phyloP scores from a whole-genome alignment of 768 basidiomycete species.

The Pholiota molesta region DNA sequence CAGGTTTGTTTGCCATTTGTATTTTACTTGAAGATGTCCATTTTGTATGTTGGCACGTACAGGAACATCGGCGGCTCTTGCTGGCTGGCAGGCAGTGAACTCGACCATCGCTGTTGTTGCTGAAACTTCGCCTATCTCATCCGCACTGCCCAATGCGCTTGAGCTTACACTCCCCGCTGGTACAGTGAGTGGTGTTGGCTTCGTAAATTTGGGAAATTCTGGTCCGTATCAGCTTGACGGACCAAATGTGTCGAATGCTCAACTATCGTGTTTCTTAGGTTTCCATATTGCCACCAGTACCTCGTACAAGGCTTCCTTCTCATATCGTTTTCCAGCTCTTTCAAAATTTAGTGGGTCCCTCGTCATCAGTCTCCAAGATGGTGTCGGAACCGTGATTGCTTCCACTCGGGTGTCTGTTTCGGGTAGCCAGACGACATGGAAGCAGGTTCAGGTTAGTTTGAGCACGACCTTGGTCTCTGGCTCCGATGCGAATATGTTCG shows the following conservation, averaged over 20 bases:
- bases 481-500: constrained; percentile 52
- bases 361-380: constrained; percentile 48
- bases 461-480: constrained; percentile 42
- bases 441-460: constrained; percentile 44
- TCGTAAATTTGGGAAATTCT: constrained; percentile 61
- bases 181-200: constrained; percentile 44
- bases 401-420: constrained; percentile 38
- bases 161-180: constrained; percentile 48
- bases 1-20: constrained; percentile 39
- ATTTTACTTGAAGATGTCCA: background rate
- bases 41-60: background rate
- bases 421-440: constrained; percentile 53
- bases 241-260: background rate
- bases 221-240: constrained; percentile 35
- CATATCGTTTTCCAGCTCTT: constrained; percentile 52
- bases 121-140: constrained; percentile 54
- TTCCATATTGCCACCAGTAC: constrained; percentile 55
- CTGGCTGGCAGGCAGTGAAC: constrained; percentile 54
- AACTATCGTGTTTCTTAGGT: constrained; percentile 33
- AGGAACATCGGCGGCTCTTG: constrained; percentile 53
- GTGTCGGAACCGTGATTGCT: constrained; percentile 46
- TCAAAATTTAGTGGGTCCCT: constrained; percentile 44
- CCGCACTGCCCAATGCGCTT: constrained; percentile 65
- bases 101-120: constrained; percentile 53
- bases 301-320: constrained; percentile 64